phyloP scores from a whole-genome alignment of 2,329 filamentous ascomycete species.

The Xylaria sp. region DNA sequence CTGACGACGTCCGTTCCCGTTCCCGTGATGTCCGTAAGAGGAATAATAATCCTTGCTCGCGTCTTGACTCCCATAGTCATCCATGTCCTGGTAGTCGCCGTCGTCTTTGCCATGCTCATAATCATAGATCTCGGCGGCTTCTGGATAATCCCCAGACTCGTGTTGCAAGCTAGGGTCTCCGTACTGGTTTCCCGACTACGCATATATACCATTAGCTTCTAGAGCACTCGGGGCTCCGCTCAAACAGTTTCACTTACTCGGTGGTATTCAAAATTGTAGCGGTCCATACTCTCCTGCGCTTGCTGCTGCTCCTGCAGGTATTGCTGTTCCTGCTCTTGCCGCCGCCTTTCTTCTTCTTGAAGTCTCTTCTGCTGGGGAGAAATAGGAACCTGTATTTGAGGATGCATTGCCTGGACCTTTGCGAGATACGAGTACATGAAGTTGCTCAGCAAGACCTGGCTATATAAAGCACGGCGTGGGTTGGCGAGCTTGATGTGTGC shows the following conservation, averaged over 20 bases:
- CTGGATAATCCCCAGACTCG: conserved; percentile 52
- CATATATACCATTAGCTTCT: conserved; percentile 11
- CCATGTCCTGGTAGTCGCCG: conserved; percentile 41
- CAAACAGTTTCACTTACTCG: conserved; percentile 47
- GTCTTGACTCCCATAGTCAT: conserved; percentile 34
- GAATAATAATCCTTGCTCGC: conserved; percentile 35
- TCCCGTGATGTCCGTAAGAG: conserved; percentile 29
- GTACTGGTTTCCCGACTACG: conserved; percentile 50
- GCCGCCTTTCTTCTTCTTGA: conserved; percentile 52
- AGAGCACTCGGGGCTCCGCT: not conserved
- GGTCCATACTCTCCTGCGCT: conserved; percentile 49
- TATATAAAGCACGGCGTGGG: conserved; percentile 85
- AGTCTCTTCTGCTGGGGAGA: conserved; percentile 72
- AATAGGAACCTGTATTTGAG: conserved; percentile 87
- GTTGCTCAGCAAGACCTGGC: conserved; percentile 94
- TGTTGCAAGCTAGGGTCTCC: conserved; percentile 47
- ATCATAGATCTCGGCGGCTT: conserved; percentile 57
- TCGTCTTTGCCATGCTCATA: conserved; percentile 51
- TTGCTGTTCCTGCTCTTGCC: conserved; percentile 52
- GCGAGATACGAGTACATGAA: conserved; percentile 99
- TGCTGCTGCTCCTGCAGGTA: conserved; percentile 50
- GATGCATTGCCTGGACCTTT: conserved; percentile 98
- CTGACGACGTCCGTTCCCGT: conserved; percentile 30
- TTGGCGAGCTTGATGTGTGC: conserved; percentile 99
- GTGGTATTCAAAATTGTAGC: conserved; percentile 58